phyloP scores from a whole-genome alignment of 2,329 filamentous ascomycete species.

The Penicillium digitatum region DNA sequence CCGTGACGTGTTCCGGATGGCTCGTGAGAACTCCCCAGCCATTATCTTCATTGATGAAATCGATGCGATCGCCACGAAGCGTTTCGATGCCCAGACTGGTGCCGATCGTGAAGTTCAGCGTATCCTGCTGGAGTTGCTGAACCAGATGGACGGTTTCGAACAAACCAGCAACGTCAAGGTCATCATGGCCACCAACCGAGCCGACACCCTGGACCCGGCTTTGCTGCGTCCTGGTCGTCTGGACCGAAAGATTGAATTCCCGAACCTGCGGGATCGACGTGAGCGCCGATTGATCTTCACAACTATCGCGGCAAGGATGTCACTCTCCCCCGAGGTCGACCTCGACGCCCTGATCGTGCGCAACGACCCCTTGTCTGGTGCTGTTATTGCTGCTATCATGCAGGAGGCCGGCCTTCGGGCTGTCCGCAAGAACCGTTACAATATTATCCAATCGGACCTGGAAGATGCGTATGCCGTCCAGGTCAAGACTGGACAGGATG shows the following conservation, averaged over 20 bases:
- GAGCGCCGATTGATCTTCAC: conserved; percentile 95
- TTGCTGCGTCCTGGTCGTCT: conserved; percentile 90
- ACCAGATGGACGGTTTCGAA: conserved; percentile 99
- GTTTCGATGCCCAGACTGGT: conserved; percentile 97
- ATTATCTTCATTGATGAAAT: conserved; percentile 99
- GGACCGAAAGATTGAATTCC: conserved; percentile 98
- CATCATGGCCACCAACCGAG: conserved; percentile 99
- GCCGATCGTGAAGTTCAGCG: conserved; percentile 97
- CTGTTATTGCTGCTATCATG: conserved; percentile 98
- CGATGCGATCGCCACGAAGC: conserved; percentile 97
- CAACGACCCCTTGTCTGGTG: conserved; percentile 91
- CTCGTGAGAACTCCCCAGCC: conserved; percentile 91
- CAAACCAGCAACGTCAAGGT: conserved; percentile 99
- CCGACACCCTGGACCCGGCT: conserved; percentile 92
- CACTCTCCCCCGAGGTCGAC: conserved; percentile 90
- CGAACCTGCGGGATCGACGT: conserved; percentile 85
- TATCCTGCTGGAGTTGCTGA: conserved; percentile 93
- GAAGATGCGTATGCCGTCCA: conserved; percentile 97
- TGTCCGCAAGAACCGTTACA: conserved; percentile 96
- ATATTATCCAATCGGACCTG: conserved; percentile 95
- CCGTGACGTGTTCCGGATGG: conserved; percentile 98
- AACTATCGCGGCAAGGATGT: conserved; percentile 98
- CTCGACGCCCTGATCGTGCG: conserved; percentile 93
- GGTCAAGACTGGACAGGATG: conserved; percentile 76
- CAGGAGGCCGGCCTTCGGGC: conserved; percentile 93